Base-by-base conservation (phyloP, 2,329 filamentous ascomycete genomes). In the Calonectria pseudoturangicola region DNA sequence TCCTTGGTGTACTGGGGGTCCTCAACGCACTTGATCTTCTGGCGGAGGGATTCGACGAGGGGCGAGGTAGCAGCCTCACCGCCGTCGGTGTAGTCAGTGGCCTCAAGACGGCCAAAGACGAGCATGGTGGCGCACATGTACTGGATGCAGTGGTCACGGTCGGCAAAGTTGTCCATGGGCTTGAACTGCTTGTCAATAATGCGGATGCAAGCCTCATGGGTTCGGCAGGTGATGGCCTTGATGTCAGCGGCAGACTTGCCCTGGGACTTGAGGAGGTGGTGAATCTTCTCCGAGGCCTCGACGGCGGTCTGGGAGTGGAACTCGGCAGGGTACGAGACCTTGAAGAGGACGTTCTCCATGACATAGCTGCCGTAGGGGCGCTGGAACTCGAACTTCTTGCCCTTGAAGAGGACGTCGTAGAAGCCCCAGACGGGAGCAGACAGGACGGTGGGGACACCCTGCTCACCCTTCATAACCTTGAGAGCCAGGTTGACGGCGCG, bases 161-260 rank as follows among this genome's bases (percentile, higher is more conserved):
- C 97, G 82, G 97, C 97, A 83, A 98, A 99, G 92, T 99, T 99
- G 89, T 98, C 96, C 95, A 99, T 98, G 80, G 96, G 93, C 91
- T 98, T 98, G 91, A 98, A 97, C 88, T 99, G 97, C 91, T 99
- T 99, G 91, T 99, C 97, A 82, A 99, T 99, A 87, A 99, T 99
- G 82, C 97, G 95, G 83, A 99, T 92, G 88, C 97, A 98, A 72
- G 97, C 97, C 87, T 99, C 97, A 88, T 99, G 97, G 10, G 97
- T 99, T 81, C 97, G 93, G 92, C 96, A 98, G 79, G 93, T 95
- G 81, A 99, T 92, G 74, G 91, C 90, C 88, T 98, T 96, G 88
- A 99, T 98, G 85, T 99, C 96, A 79, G 93, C 94, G 70, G 96
- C 95, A 67, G 93, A 94, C 90, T 98, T 98, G 87, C 95, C 96